Evolutionary conservation across 495 filamentous ascomycete species (phyloP).

Genomic region (Penicillium dipodomyicola): DNA sequence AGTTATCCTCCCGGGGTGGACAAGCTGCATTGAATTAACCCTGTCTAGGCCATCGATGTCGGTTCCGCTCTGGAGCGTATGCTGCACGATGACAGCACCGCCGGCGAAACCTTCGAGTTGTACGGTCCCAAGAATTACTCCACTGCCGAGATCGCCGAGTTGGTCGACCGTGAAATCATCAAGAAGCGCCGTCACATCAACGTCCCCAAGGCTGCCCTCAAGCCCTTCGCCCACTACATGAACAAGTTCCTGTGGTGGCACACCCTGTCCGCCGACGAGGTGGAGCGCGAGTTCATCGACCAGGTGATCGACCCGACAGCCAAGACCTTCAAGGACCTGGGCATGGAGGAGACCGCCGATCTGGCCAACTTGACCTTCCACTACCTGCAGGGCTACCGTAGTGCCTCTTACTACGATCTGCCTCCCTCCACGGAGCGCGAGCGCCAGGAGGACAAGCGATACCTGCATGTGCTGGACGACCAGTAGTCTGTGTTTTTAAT

Average conservation of each 20-base stretch:
- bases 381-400: slow-evolving; percentile 88
- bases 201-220: slow-evolving; percentile 73
- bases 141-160: slow-evolving; percentile 75
- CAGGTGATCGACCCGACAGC: slow-evolving; percentile 86
- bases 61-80: slow-evolving; percentile 83
- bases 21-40: slow-evolving; percentile 3
- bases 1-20: slow-evolving; percentile 26
- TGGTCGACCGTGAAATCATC: slow-evolving; percentile 89
- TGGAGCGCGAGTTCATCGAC: slow-evolving; percentile 92
- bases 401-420: slow-evolving; percentile 80
- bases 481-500: slow-evolving; percentile 57
- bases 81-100: slow-evolving; percentile 84
- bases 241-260: slow-evolving; percentile 89
- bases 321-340: slow-evolving; percentile 94
- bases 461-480: slow-evolving; percentile 88
- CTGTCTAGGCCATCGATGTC: slow-evolving; percentile 74
- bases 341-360: slow-evolving; percentile 74
- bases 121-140: slow-evolving; percentile 93
- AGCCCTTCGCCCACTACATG: slow-evolving; percentile 66
- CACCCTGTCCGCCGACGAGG: slow-evolving; percentile 74
- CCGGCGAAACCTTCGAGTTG: slow-evolving; percentile 88
- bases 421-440: slow-evolving; percentile 93
- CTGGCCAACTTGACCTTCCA: slow-evolving; percentile 80
- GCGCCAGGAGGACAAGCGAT: slow-evolving; percentile 92
- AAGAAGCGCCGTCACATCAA: slow-evolving; percentile 91